These are phyloP conservation scores for Atalantia buxifolia DNA, from an alignment of 345 rosid genomes.

Conservation along the genomic window DNA sequence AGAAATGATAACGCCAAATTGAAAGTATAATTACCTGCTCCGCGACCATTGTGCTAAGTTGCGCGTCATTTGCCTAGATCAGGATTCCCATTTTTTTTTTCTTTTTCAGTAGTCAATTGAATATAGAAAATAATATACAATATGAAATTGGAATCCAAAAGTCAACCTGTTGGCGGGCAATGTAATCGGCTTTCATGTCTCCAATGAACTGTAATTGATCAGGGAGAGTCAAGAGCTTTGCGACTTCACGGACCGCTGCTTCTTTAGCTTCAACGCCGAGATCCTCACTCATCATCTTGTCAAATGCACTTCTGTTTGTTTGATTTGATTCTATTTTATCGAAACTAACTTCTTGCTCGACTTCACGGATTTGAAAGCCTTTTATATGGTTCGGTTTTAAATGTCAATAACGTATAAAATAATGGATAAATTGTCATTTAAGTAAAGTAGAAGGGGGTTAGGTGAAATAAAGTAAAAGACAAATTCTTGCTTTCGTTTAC, in stretches of 20 bases:
- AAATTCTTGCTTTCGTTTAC: too few species aligned
- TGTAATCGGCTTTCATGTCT: conserved; percentile 90
- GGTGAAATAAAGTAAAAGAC: too few species aligned
- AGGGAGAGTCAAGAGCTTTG: conserved; percentile 86
- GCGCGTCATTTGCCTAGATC: conserved; percentile 90
- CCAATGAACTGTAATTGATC: conserved; percentile 81
- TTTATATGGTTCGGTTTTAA: neutral
- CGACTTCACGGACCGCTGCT: conserved; percentile 93
- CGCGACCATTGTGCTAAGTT: conserved; percentile 98
- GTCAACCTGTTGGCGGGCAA: conserved; percentile 81
- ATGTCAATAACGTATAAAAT: too few species aligned
- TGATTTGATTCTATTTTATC: neutral
- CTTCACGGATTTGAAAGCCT: neutral
- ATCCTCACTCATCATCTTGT: conserved; percentile 81
- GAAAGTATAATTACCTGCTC: conserved; percentile 59
- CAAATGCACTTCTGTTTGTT: neutral
- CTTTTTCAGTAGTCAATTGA: neutral
- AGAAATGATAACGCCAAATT: neutral
- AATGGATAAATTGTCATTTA: too few species aligned
- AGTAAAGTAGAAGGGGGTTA: too few species aligned
- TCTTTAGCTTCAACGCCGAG: conserved; percentile 99
- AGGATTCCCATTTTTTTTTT: neutral
- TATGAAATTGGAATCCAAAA: neutral
- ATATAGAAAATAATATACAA: neutral
- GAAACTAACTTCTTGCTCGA: too few species aligned